Base-by-base conservation (phyloP, 2,329 filamentous ascomycete species). In the Xylariaceae sp. region DNA sequence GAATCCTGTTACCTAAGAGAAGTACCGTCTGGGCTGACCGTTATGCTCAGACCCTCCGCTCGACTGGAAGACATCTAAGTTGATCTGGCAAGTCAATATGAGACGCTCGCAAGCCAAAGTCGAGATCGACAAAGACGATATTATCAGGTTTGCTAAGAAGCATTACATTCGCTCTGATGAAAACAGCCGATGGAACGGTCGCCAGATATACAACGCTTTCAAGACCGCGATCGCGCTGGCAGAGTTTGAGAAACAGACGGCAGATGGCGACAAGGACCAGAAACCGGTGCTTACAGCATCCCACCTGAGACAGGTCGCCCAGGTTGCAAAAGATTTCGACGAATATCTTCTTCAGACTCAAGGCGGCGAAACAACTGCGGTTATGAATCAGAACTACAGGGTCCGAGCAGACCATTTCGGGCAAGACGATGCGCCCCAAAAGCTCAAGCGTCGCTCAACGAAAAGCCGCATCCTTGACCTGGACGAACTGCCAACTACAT, bases 91-190 rank as follows among this genome's bases (percentile, higher is more conserved):
- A 21, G 41, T 48, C 21, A 54, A 49, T 40, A 6, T 49, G 4
- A 43, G 47, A 12, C 40, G 51, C 16, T 21, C 40, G 21, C 23
- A 49, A 14, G 19, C 10, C 37, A 41, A 45, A n/a, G 45, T 49
- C 1, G 44, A 48, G 2, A 37, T n/a, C 21, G 20, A 54, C 18
- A 20, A n/a, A 3, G 45, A 55, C 2, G 56, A 46, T 7, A 43
- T 59, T 26, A 19, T 52, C 14, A 18, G 23, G 20, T 52, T 55
- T 20, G 56, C 48, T n/a, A 50, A 55, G 48, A 52, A 50, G 23
- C 48, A 55, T 20, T 54, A 48, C 44, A 16, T 26, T 19, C n/a
- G 16, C n/a, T 48, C 50, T 19, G 26, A 42, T 18, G 41, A 41
- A 16, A 29, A 52, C 37, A 40, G 40, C 44, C 48, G 44, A 18